phyloP scores from a whole-genome alignment of 768 basidiomycete genomes.

The Tricholoma furcatifolium region DNA sequence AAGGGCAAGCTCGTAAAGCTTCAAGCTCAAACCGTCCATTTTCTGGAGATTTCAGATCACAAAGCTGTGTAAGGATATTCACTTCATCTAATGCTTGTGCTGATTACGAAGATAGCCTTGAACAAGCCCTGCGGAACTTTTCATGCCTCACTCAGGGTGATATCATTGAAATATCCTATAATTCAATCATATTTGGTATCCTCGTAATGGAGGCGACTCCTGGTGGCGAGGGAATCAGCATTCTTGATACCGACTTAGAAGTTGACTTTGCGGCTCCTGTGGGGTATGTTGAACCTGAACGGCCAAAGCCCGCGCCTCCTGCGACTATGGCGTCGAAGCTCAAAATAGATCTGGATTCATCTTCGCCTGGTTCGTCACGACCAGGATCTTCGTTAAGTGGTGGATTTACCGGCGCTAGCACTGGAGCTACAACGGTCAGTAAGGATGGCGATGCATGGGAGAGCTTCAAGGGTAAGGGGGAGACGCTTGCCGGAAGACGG shows the following conservation, averaged over 20 bases:
- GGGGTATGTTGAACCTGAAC: slow-evolving; percentile 92
- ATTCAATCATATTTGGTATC: slow-evolving; percentile 91
- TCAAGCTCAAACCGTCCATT: slow-evolving; percentile 93
- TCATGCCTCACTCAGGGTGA: slow-evolving; percentile 91
- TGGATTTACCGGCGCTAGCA: slow-evolving; percentile 54
- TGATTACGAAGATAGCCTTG: slow-evolving; percentile 56
- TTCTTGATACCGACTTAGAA: slow-evolving; percentile 95
- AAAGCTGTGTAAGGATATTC: slow-evolving; percentile 84
- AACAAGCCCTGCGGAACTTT: slow-evolving; percentile 93
- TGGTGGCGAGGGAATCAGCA: slow-evolving; percentile 82
- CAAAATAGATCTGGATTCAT: slow-evolving; percentile 87
- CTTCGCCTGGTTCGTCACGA: slow-evolving; percentile 83
- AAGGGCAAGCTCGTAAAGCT: slow-evolving; percentile 97
- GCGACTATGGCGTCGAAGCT: slow-evolving; percentile 96
- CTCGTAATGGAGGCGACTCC: slow-evolving; percentile 93
- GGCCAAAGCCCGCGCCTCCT: slow-evolving; percentile 76
- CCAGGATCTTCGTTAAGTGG: slow-evolving; percentile 75
- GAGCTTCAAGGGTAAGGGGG: slow-evolving; percentile 94
- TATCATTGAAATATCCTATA: slow-evolving; percentile 98
- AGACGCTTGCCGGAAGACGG: slow-evolving; percentile 85
- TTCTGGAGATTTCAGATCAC: slow-evolving; percentile 95
- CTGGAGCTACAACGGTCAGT: slow-evolving; percentile 53
- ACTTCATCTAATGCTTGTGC: not conserved
- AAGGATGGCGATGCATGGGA: slow-evolving; percentile 88
- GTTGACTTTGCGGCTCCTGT: slow-evolving; percentile 95